These are phyloP conservation scores for Sporothrix euskadiensis DNA, from an alignment of 2,329 filamentous ascomycete species.

Conservation along the genomic window DNA sequence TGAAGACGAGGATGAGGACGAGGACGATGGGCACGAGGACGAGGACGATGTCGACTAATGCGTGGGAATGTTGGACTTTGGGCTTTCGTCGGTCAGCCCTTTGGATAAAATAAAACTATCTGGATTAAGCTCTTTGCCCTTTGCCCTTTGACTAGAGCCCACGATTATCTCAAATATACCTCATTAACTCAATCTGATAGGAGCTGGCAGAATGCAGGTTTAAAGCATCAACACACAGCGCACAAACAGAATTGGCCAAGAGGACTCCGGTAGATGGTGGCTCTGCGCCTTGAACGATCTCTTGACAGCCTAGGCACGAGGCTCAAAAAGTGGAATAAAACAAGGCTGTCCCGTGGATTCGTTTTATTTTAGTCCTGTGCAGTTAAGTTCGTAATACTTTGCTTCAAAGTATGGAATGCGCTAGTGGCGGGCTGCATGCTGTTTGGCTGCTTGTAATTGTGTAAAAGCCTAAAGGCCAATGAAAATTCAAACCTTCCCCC, in stretches of 20 bases:
- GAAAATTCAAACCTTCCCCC: conserved; percentile 25
- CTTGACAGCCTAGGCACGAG: background rate
- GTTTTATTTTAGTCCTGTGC: background rate
- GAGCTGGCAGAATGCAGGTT: background rate
- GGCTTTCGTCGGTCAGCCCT: background rate
- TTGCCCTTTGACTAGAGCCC: background rate
- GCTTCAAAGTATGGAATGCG: background rate
- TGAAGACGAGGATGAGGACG: conserved; percentile 35
- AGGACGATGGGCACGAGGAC: conserved; percentile 29
- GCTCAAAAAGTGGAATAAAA: background rate
- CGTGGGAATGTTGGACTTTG: background rate
- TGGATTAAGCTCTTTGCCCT: background rate
- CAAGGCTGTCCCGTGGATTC: background rate
- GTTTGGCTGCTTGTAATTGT: background rate
- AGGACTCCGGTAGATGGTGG: background rate
- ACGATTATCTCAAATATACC: background rate
- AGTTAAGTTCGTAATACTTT: background rate
- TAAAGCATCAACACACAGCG: background rate
- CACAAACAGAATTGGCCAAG: background rate
- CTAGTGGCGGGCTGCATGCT: conserved; percentile 24
- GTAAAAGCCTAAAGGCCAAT: conserved; percentile 8
- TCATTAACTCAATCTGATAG: background rate
- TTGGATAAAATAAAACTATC: background rate
- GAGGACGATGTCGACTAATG: conserved; percentile 39
- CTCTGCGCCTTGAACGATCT: background rate